Evolutionary conservation across 805 yeast species (phyloP).

Genomic region (Candida ortonii): DNA sequence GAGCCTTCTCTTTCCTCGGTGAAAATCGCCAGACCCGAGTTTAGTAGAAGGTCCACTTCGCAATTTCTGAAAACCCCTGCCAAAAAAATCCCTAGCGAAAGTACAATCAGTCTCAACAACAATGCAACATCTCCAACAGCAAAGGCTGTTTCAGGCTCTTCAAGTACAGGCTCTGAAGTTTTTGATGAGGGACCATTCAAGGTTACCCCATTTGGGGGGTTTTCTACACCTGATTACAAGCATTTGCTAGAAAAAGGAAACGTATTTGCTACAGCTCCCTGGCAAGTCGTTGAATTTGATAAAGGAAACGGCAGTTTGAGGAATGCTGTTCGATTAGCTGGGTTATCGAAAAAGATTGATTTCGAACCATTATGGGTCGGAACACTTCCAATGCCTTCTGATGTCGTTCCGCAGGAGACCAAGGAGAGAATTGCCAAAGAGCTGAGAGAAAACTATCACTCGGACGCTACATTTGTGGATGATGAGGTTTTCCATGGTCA

Average conservation of each 20-base stretch:
- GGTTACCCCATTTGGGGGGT: constrained; percentile 71
- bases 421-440: constrained; percentile 50
- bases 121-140: constrained; percentile 3
- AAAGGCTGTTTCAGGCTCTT: constrained; percentile 6
- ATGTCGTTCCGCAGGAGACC: constrained; percentile 61
- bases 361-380: constrained; percentile 73
- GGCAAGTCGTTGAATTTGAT: constrained; percentile 66
- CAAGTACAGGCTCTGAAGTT: constrained; percentile 3
- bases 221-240: constrained; percentile 57
- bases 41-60: constrained; percentile 14
- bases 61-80: constrained; percentile 2
- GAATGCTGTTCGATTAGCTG: constrained; percentile 73
- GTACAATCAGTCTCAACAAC: constrained; percentile 2
- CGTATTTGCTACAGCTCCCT: constrained; percentile 59
- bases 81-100: background rate
- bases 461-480: constrained; percentile 66
- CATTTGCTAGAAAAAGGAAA: constrained; percentile 43
- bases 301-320: constrained; percentile 87
- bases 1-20: constrained; percentile 22
- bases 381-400: constrained; percentile 89
- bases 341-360: constrained; percentile 35
- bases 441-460: constrained; percentile 48
- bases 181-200: constrained; percentile 25
- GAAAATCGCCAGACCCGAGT: constrained; percentile 17
- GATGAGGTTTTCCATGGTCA: constrained; percentile 88